Percentiles rank a stretch among this genome's conserved stretches.
phyloP scores from a whole-genome alignment of 2,329 filamentous ascomycete species.

The Phyllosticta citrichinensis region DNA sequence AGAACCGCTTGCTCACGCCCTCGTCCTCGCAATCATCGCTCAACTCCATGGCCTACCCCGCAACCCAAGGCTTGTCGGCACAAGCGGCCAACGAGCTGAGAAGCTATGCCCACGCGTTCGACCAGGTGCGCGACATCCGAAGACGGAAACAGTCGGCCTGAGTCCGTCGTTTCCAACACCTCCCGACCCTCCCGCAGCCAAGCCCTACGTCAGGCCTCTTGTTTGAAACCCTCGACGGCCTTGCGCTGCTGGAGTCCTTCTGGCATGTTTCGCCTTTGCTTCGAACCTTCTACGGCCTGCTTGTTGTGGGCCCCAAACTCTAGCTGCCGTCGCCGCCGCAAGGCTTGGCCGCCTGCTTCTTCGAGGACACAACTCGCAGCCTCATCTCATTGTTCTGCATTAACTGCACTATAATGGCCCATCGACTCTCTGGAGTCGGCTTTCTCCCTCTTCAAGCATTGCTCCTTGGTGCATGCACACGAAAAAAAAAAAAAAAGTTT shows the following conservation, averaged over 20 bases:
- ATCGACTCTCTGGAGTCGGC: background rate
- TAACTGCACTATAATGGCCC: background rate
- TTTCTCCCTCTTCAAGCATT: background rate
- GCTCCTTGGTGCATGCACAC: background rate
- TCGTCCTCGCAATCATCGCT: slow-evolving; percentile 80
- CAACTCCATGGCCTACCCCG: slow-evolving; percentile 61
- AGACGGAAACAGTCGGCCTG: slow-evolving; percentile 20
- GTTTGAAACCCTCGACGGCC: background rate
- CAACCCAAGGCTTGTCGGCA: slow-evolving; percentile 53
- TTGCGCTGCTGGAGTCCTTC: background rate
- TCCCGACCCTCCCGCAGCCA: background rate
- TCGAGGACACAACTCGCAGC: background rate
- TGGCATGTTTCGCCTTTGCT: background rate
- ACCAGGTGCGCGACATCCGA: slow-evolving; percentile 59
- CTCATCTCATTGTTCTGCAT: background rate
- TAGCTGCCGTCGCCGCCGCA: no score
- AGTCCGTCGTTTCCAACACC: background rate
- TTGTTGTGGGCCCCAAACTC: no score
- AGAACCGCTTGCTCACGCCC: slow-evolving; percentile 35
- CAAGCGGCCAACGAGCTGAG: slow-evolving; percentile 70
- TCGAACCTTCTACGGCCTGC: background rate
- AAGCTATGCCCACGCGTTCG: slow-evolving; percentile 81
- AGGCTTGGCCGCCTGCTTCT: background rate
- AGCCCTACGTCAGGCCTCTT: background rate
- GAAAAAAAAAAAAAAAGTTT: background rate